These are phyloP conservation scores for Prunus armeniaca DNA, from an alignment of 306 rosid species.

Conservation along the genomic window DNA sequence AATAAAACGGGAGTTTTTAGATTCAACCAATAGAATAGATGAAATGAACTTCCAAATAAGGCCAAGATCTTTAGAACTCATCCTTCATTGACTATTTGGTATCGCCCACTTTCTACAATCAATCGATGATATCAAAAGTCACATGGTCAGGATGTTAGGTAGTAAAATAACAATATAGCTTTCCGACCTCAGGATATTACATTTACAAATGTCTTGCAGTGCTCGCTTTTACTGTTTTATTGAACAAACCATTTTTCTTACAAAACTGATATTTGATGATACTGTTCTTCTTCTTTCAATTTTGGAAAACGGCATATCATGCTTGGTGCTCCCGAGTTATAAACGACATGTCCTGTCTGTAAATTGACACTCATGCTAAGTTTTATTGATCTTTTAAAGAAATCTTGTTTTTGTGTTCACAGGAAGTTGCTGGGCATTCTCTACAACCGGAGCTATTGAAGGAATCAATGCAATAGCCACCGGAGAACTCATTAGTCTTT, in stretches of 20 bases:
- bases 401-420: background rate
- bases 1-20: background rate
- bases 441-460: constrained; percentile 68
- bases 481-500: constrained; percentile 61
- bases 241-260: background rate
- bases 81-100: constrained; percentile 5
- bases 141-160: background rate
- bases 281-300: background rate
- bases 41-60: background rate
- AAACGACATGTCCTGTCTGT: background rate
- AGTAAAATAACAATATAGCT: background rate
- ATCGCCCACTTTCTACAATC: background rate
- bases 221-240: background rate
- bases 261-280: background rate
- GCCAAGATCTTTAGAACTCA: background rate
- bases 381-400: background rate
- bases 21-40: background rate
- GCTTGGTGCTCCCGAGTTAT: background rate
- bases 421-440: constrained; percentile 95
- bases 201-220: background rate
- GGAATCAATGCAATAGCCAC: constrained; percentile 71
- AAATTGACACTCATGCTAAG: background rate
- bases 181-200: background rate
- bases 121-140: background rate
- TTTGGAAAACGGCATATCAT: background rate